These are phyloP conservation scores for Komagataella pseudopastoris DNA, from an alignment of 805 yeast species.

Conservation along the genomic window DNA sequence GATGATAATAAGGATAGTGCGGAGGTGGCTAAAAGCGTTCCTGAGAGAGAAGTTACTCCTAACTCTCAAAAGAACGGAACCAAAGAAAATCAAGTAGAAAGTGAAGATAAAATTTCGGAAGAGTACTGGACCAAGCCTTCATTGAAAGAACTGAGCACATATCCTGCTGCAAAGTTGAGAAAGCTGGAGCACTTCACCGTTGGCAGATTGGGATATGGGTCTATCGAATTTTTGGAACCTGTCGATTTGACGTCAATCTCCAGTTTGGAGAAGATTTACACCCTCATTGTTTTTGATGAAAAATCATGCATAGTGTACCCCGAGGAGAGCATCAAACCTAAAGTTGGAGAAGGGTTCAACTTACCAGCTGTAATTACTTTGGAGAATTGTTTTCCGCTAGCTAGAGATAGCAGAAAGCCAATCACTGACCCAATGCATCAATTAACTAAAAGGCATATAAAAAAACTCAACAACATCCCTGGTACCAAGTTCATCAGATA, in stretches of 20 bases:
- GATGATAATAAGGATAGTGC: neutral
- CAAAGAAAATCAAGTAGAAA: neutral
- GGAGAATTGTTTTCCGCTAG: constrained; percentile 71
- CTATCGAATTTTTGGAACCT: constrained; percentile 62
- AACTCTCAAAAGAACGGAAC: neutral
- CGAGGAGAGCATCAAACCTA: constrained; percentile 43
- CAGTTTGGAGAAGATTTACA: constrained; percentile 48
- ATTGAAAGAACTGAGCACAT: constrained; percentile 40
- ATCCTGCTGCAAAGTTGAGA: constrained; percentile 52
- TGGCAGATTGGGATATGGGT: constrained; percentile 72
- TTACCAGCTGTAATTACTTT: constrained; percentile 60
- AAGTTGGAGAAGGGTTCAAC: constrained; percentile 72
- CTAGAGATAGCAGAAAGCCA: constrained; percentile 56
- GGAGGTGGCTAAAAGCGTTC: neutral
- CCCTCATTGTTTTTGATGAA: constrained; percentile 48
- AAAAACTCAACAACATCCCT: constrained; percentile 45
- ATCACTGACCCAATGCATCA: constrained; percentile 71
- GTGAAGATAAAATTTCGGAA: constrained; percentile 26
- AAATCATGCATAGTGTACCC: constrained; percentile 65
- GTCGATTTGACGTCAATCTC: constrained; percentile 70
- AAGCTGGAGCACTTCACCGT: constrained; percentile 51
- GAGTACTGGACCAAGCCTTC: constrained; percentile 88
- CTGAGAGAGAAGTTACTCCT: neutral
- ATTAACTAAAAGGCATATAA: constrained; percentile 52
- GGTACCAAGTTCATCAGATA: constrained; percentile 59